A percentile compares a stretch with the other conserved stretches of the same genome.
Conservation (phyloP, 371 early-diverging fungal species). For the Mortierella sp. region DNA sequence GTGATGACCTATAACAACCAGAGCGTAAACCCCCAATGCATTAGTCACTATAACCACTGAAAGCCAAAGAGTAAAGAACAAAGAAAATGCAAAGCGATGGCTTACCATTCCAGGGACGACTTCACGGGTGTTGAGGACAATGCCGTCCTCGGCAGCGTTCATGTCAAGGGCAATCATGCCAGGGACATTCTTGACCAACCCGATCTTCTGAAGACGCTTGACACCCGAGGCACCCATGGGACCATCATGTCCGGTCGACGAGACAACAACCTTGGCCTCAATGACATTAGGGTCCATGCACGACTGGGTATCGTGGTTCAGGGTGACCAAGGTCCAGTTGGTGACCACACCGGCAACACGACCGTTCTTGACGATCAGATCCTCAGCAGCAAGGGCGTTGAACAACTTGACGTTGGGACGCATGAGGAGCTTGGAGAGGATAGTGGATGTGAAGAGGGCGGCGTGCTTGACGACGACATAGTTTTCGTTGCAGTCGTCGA, state of each 20-base stretch:
- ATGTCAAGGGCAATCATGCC: slow-evolving; percentile 83
- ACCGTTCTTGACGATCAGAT: slow-evolving; percentile 78
- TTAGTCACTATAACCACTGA: neutral
- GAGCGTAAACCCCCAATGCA: slow-evolving; percentile 22
- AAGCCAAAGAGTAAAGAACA: neutral
- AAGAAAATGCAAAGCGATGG: neutral
- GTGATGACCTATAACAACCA: slow-evolving; percentile 60
- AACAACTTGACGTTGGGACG: slow-evolving; percentile 82
- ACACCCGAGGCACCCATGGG: slow-evolving; percentile 82
- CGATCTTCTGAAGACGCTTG: slow-evolving; percentile 77
- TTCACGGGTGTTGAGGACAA: slow-evolving; percentile 78
- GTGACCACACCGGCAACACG: slow-evolving; percentile 72
- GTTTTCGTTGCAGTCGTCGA: slow-evolving; percentile 79
- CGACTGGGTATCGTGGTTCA: slow-evolving; percentile 77
- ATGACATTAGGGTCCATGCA: slow-evolving; percentile 87
- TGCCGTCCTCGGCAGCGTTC: slow-evolving; percentile 80
- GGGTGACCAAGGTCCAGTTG: slow-evolving; percentile 83
- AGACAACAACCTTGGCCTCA: slow-evolving; percentile 78
- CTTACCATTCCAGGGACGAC: slow-evolving; percentile 78
- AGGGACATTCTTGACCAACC: slow-evolving; percentile 68
- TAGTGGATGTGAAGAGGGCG: slow-evolving; percentile 83
- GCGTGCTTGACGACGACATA: slow-evolving; percentile 83
- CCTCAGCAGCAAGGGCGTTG: slow-evolving; percentile 84
- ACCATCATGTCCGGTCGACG: slow-evolving; percentile 82
- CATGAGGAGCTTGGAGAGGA: slow-evolving; percentile 75